Conservation (phyloP, 2,329 filamentous ascomycete genomes). For the Aureobasidium lini region DNA sequence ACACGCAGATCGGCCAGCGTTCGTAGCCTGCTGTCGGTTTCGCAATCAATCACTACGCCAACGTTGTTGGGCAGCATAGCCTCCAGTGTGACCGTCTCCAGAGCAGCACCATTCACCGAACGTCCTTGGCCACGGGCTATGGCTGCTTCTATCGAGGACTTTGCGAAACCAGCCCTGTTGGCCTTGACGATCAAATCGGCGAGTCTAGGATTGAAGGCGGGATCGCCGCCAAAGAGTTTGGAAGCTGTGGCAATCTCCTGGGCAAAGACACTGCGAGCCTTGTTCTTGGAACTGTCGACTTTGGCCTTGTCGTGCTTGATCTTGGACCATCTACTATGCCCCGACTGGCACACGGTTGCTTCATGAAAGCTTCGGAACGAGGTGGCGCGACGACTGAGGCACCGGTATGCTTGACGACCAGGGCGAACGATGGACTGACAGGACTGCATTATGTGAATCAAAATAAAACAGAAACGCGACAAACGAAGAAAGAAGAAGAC, state of each 20-base stretch:
- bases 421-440: background rate
- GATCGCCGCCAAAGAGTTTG: constrained; percentile 70
- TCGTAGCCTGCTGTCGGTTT: constrained; percentile 73
- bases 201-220: constrained; percentile 67
- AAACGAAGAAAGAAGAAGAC: background rate
- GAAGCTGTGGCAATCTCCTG: constrained; percentile 69
- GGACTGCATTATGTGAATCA: background rate
- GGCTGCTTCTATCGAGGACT: constrained; percentile 73
- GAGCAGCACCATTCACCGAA: constrained; percentile 62
- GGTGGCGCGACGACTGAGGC: constrained; percentile 11
- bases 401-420: background rate
- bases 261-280: constrained; percentile 58
- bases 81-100: constrained; percentile 76
- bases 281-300: constrained; percentile 72
- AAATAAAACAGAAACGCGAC: background rate
- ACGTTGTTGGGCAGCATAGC: constrained; percentile 66
- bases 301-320: constrained; percentile 93
- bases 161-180: constrained; percentile 81
- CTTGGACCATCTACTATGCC: constrained; percentile 92
- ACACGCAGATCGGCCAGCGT: constrained; percentile 65
- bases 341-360: constrained; percentile 38
- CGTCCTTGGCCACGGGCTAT: constrained; percentile 83
- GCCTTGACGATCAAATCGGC: constrained; percentile 65
- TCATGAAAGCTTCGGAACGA: constrained; percentile 14
- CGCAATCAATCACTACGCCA: constrained; percentile 74